Conservation (phyloP, 2,329 filamentous ascomycete genomes). For the Paracoccidioides brasiliensis region DNA sequence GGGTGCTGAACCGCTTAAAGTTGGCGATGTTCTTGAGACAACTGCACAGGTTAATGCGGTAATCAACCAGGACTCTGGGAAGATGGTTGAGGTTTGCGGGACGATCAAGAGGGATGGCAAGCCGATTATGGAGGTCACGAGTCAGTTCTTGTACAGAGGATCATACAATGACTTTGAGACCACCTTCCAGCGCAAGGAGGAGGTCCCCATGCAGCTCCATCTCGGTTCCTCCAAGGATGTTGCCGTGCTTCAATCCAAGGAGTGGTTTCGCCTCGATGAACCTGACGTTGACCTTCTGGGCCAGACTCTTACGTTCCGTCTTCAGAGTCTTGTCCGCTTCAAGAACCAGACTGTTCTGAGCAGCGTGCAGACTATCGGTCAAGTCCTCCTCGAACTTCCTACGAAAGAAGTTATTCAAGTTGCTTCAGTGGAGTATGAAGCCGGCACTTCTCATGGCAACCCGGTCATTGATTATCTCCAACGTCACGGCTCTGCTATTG, state of each 20-base stretch:
- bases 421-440: slow-evolving; percentile 91
- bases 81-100: slow-evolving; percentile 99
- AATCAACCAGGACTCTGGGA: slow-evolving; percentile 94
- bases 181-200: slow-evolving; percentile 94
- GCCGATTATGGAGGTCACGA: slow-evolving; percentile 95
- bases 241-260: slow-evolving; percentile 85
- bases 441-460: slow-evolving; percentile 83
- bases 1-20: slow-evolving; percentile 86
- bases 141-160: slow-evolving; percentile 93
- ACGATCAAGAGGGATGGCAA: slow-evolving; percentile 75
- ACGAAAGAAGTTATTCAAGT: slow-evolving; percentile 97
- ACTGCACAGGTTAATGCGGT: slow-evolving; percentile 95
- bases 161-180: slow-evolving; percentile 89
- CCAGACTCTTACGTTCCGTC: slow-evolving; percentile 89
- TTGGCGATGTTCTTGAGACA: slow-evolving; percentile 83
- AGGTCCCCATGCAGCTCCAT: slow-evolving; percentile 89
- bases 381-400: slow-evolving; percentile 85
- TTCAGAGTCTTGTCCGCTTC: slow-evolving; percentile 81
- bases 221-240: slow-evolving; percentile 81
- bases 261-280: slow-evolving; percentile 89
- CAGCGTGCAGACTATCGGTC: slow-evolving; percentile 78
- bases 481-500: slow-evolving; percentile 79
- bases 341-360: slow-evolving; percentile 91
- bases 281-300: slow-evolving; percentile 76
- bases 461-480: slow-evolving; percentile 93